Base-by-base conservation (phyloP, 805 yeast species). In the Yarrowia sp. region DNA sequence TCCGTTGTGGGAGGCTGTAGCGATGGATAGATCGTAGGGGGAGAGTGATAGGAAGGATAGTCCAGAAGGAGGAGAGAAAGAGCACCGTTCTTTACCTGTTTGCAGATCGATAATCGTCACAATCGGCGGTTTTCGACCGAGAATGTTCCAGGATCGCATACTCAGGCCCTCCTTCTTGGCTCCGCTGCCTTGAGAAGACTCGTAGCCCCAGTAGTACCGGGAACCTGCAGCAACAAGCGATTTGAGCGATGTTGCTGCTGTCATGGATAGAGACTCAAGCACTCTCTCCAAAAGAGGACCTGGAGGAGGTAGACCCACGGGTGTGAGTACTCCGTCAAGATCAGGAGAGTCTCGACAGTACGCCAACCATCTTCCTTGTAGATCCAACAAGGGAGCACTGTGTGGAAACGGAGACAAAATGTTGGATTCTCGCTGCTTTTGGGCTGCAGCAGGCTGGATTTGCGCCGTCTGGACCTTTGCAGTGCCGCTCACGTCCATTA, bases 1-100 rank as follows among this genome's bases (percentile, higher is more conserved):
- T 2, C 92, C 92, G 61, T 89, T 78, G 22, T 72, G 69, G 10
- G 83, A 81, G 3, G 81, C 80, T 8, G 87, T 82, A 0, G 86
- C 81, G 58, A 87, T 72, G 35, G 82, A 81, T 43, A 83, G 70
- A 70, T 87, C 90, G 71, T 80, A 83, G 0, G 89, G 88, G 0
- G 88, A 86, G 7, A 87, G 70, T 1, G 88, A 84, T 1, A 88
- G 71, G 28, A 39, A 55, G 7, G 61, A 55, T 3, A 55, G 11
- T 2, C 47, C 61, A 1, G 61, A 55, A n/a, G 61, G 61, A 4
- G 61, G 61, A 7, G 61, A 55, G 10, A 55, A 55, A 1, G 61
- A 55, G 47, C 61, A 55, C 28, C 1, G 31, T 32, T 38, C 38
- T 9, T 17, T 22, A 11, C 61, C 61, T 3, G 47, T 35, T 4